These are phyloP conservation scores for Lithocarpus polystachyus DNA, from an alignment of 306 rosid genomes.

Conservation along the genomic window DNA sequence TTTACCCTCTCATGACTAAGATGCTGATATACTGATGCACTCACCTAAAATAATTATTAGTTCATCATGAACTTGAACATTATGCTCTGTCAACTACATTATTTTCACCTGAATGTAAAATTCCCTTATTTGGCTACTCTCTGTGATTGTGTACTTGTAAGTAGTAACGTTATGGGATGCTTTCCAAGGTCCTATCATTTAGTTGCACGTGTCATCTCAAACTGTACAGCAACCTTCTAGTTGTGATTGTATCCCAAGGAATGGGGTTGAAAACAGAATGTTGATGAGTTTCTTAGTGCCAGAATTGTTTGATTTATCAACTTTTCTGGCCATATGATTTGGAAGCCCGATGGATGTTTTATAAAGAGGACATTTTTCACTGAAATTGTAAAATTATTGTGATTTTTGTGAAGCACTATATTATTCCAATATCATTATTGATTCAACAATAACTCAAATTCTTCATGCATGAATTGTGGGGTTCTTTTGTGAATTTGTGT, in stretches of 20 bases:
- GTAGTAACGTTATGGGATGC: background rate
- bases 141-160: background rate
- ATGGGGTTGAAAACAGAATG: background rate
- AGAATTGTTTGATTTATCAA: background rate
- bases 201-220: background rate
- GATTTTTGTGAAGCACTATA: background rate
- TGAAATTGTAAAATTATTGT: background rate
- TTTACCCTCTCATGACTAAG: conserved; percentile 11
- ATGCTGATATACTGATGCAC: background rate
- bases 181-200: background rate
- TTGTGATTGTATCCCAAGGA: background rate
- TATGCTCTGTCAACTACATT: background rate
- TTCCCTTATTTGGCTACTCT: background rate
- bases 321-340: background rate
- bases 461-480: too few relatives aligned
- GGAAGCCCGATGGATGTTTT: background rate
- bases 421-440: background rate
- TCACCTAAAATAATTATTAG: background rate
- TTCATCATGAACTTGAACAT: conserved; percentile 2
- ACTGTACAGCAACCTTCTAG: background rate
- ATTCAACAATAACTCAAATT: too few relatives aligned
- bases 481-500: too few relatives aligned
- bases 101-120: conserved; percentile 3
- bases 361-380: background rate
- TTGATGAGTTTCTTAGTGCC: background rate